Conservation (phyloP, 345 rosid species). For the Linum trigynum region DNA sequence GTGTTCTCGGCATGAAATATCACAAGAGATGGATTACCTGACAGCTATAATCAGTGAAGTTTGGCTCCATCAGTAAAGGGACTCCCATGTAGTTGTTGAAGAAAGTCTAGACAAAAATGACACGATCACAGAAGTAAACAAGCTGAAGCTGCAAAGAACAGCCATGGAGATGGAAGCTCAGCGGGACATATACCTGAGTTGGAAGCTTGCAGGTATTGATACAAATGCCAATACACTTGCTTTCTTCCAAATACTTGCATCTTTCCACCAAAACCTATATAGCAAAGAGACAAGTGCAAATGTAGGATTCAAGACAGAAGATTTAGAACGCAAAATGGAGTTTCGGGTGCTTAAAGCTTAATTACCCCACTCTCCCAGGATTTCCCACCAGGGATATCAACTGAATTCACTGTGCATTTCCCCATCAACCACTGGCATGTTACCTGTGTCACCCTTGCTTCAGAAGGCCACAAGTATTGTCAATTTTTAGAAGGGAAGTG, state of each 20-base stretch:
- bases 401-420: constrained; percentile 45
- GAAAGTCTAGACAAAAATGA: constrained; percentile 38
- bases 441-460: constrained; percentile 76
- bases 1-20: constrained; percentile 1
- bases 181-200: constrained; percentile 58
- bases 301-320: not conserved
- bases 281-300: not conserved
- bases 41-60: constrained; percentile 78
- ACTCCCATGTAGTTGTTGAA: constrained; percentile 82
- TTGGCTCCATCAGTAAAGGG: constrained; percentile 80
- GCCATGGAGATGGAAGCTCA: not conserved
- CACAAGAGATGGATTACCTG: constrained; percentile 34
- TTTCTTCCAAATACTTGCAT: constrained; percentile 88
- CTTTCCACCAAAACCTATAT: constrained; percentile 74
- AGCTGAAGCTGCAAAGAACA: not conserved
- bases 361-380: constrained; percentile 66
- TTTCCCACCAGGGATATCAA: constrained; percentile 75
- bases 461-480: constrained; percentile 1
- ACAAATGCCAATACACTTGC: constrained; percentile 82
- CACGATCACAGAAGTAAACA: not conserved
- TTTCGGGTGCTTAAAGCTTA: not conserved
- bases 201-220: constrained; percentile 87
- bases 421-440: constrained; percentile 99
- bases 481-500: not conserved
- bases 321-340: no score